Conservation (phyloP, 2,329 filamentous ascomycete genomes). For the Xylariaceae sp. region DNA sequence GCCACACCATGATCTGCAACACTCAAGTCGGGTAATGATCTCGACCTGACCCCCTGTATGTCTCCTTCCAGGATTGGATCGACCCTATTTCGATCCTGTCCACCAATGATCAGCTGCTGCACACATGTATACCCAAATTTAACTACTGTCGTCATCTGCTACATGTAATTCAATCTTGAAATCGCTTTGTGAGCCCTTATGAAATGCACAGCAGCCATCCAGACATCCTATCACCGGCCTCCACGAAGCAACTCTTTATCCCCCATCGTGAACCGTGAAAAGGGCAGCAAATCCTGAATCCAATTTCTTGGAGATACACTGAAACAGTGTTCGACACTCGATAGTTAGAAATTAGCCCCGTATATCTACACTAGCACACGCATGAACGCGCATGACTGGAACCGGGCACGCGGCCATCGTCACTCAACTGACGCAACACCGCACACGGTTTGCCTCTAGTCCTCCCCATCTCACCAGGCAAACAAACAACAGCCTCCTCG, state of each 20-base stretch:
- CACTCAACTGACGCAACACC: not conserved
- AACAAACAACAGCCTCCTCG: slow-evolving; percentile 1
- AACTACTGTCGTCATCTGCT: not conserved
- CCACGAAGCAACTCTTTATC: too few relatives aligned
- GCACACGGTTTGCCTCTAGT: not conserved
- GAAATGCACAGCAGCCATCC: not conserved
- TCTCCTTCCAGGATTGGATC: not conserved
- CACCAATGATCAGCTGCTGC: not conserved
- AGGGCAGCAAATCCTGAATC: too few relatives aligned
- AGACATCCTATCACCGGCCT: too few relatives aligned
- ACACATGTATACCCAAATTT: not conserved
- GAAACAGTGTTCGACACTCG: too few relatives aligned
- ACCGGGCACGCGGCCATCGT: not conserved
- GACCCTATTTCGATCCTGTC: not conserved
- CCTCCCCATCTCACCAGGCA: not conserved
- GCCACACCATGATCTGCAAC: not conserved
- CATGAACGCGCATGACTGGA: not conserved
- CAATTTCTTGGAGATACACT: too few relatives aligned
- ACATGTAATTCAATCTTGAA: not conserved
- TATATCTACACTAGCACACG: too few relatives aligned
- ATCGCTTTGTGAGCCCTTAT: not conserved
- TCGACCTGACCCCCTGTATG: not conserved
- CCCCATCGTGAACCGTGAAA: too few relatives aligned
- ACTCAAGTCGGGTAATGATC: not conserved
- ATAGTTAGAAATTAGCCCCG: too few relatives aligned